Evolutionary conservation across 768 basidiomycete genomes (phyloP), one percentile per base, ranked within the genome.

Genomic region (Phylloporus arenicola): DNA sequence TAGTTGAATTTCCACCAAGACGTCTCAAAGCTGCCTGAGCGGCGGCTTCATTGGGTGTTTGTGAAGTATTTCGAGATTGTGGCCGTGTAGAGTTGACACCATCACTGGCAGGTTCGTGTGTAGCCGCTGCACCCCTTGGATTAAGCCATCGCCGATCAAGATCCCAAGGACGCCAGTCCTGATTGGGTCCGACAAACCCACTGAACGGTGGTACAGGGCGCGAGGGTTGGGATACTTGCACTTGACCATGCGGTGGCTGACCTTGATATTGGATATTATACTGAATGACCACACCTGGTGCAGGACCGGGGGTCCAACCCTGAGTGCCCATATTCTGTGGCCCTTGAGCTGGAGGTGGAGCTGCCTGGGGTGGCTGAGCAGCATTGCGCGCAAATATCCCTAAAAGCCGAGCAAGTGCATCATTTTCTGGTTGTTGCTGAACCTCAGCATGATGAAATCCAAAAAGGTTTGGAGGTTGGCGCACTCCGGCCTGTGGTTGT

Each of bases 151-250:
- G 69, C 7, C 59, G 70, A 45, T 70, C 71, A 29, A 66, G 63
- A 37, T 75, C 77, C 84, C 84, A 87, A 20, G 75, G 76, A 49
- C 81, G 81, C 82, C 83, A 86, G n/a, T 68, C 74, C 17, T 78
- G 80, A 31, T 76, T 77, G 9, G 83, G 84, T 9, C 82, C 84
- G 34, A 74, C 72, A 56, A 87, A 86, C 12, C 86, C 84, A 51
- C 72, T 58, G 54, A 81, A 83, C 27, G 73, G 75, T 1, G 83
- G 85, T 5, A 79, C 68, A 4, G 74, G 75, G 39, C 72, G 69
- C 22, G 38, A 49, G 43, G 61, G 58, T 46, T 62, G 71, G 39
- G 57, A 54, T 51, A 57, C 63, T 34, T 45, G 70, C 43, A 22
- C 62, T 59, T 67, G 72, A 48, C 31, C 60, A 57, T 67, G 64